phyloP scores from a whole-genome alignment of 768 basidiomycete species.

The Leccinum arenicola region DNA sequence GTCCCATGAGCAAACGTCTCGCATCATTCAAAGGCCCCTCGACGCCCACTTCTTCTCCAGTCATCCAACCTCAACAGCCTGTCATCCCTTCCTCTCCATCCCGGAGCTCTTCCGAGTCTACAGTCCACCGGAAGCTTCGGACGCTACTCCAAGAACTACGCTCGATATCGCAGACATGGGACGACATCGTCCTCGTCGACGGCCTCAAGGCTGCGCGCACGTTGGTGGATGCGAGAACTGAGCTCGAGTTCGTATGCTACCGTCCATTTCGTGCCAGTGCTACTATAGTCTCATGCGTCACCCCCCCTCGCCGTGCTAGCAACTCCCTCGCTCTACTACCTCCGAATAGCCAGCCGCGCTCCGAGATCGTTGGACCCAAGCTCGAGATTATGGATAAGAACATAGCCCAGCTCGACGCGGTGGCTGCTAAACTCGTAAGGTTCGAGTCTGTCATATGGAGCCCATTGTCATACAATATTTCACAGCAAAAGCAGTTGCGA shows the following conservation, averaged over 20 bases:
- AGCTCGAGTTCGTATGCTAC: conserved; percentile 67
- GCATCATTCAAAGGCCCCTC: conserved; percentile 82
- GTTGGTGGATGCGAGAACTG: conserved; percentile 76
- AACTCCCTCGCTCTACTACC: conserved; percentile 61
- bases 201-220: conserved; percentile 73
- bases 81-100: conserved; percentile 40
- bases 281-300: not conserved
- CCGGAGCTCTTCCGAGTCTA: conserved; percentile 52
- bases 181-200: conserved; percentile 76
- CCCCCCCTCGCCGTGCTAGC: conserved; percentile 33
- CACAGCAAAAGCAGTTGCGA: conserved; percentile 67
- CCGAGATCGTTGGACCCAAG: conserved; percentile 61
- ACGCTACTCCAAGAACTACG: conserved; percentile 66
- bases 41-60: conserved; percentile 68
- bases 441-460: not conserved
- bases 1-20: conserved; percentile 51
- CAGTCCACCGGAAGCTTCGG: conserved; percentile 77
- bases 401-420: conserved; percentile 55
- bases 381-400: conserved; percentile 65
- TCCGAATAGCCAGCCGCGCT: conserved; percentile 49
- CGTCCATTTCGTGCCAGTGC: not conserved
- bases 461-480: not conserved
- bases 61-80: conserved; percentile 39
- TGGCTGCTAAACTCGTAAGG: conserved; percentile 66
- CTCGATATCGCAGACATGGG: conserved; percentile 68